Conservation (phyloP, 2,329 filamentous ascomycete genomes). For the Penicillium sumatraense region DNA sequence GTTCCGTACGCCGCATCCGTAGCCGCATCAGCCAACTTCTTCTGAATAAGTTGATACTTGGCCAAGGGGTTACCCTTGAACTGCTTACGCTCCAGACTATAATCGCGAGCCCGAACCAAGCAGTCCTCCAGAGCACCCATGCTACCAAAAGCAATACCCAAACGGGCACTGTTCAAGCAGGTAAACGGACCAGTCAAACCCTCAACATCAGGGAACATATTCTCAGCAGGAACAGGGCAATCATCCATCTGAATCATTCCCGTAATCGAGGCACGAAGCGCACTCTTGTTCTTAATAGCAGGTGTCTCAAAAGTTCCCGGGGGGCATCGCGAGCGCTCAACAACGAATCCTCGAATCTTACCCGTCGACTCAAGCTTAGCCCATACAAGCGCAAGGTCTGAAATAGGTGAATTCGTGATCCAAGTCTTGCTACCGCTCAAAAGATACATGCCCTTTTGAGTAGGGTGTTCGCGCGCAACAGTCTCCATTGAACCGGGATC, state of each 20-base stretch:
- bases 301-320: slow-evolving; percentile 90
- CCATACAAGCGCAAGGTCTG: slow-evolving; percentile 86
- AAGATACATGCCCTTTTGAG: slow-evolving; percentile 79
- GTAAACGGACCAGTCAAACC: slow-evolving; percentile 88
- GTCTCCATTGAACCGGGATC: slow-evolving; percentile 93
- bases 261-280: slow-evolving; percentile 88
- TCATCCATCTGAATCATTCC: slow-evolving; percentile 97
- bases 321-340: slow-evolving; percentile 84
- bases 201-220: slow-evolving; percentile 92
- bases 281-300: slow-evolving; percentile 92
- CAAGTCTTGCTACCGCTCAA: slow-evolving; percentile 87
- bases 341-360: slow-evolving; percentile 90
- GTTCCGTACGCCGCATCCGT: slow-evolving; percentile 92
- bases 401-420: slow-evolving; percentile 94
- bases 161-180: slow-evolving; percentile 90
- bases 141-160: slow-evolving; percentile 91
- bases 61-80: slow-evolving; percentile 96
- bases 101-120: slow-evolving; percentile 76
- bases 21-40: slow-evolving; percentile 91
- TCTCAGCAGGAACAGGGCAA: slow-evolving; percentile 83
- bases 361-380: slow-evolving; percentile 89
- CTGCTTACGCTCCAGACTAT: slow-evolving; percentile 90
- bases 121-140: slow-evolving; percentile 96
- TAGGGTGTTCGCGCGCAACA: slow-evolving; percentile 79
- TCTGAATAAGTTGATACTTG: slow-evolving; percentile 95